Conservation (phyloP, 2,329 filamentous ascomycete species). For the Cladosporium velox region DNA sequence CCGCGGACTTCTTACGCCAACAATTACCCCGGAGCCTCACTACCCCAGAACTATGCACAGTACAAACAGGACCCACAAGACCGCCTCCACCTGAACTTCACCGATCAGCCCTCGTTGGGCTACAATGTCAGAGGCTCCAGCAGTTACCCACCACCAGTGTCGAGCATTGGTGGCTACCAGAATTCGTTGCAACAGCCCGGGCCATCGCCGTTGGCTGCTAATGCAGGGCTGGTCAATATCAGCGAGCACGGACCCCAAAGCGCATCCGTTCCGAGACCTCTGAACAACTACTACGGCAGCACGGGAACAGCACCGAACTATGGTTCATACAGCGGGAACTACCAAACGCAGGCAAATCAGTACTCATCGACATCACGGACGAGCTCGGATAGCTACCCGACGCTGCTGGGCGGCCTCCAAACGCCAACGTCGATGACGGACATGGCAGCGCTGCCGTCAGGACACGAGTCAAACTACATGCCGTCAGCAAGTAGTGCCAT, state of each 20-base stretch:
- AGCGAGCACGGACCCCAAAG: slow-evolving; percentile 19
- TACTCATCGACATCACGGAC: slow-evolving; percentile 20
- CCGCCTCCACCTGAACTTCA: slow-evolving; percentile 15
- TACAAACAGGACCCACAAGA: slow-evolving; percentile 17
- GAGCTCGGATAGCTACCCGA: slow-evolving; percentile 19
- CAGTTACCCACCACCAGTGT: slow-evolving; percentile 15
- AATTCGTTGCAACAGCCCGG: slow-evolving; percentile 21
- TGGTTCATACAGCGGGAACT: slow-evolving; percentile 21
- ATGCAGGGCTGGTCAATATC: slow-evolving; percentile 19
- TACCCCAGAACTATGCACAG: slow-evolving; percentile 13
- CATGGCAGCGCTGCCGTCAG: slow-evolving; percentile 16
- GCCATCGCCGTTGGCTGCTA: slow-evolving; percentile 19
- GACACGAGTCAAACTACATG: slow-evolving; percentile 18
- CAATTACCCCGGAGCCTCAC: slow-evolving; percentile 9
- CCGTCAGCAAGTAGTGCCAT: slow-evolving; percentile 15
- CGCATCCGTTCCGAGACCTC: slow-evolving; percentile 18
- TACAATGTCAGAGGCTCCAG: slow-evolving; percentile 20
- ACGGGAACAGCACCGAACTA: slow-evolving; percentile 16
- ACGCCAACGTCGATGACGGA: slow-evolving; percentile 22
- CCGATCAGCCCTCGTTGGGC: slow-evolving; percentile 10
- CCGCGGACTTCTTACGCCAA: slow-evolving; percentile 15
- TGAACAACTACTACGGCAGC: slow-evolving; percentile 22
- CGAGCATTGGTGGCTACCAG: slow-evolving; percentile 16
- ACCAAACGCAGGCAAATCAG: slow-evolving; percentile 7
- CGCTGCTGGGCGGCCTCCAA: slow-evolving; percentile 17